Evolutionary conservation across 805 yeast genomes (phyloP), one percentile per base, ranked within the genome.

Genomic region (Lipomyces yamanashiensis): DNA sequence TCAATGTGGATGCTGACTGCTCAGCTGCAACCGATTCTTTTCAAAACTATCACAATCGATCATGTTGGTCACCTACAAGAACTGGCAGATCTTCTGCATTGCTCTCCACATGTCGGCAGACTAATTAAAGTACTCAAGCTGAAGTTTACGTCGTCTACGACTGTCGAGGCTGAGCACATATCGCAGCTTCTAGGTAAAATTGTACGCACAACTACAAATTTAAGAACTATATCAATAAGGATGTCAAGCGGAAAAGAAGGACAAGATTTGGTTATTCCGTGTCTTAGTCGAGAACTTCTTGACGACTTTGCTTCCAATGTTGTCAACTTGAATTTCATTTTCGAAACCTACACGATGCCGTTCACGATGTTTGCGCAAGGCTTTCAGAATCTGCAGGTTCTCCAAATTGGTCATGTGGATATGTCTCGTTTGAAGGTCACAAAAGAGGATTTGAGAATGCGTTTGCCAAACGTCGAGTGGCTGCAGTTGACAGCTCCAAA

Each of bases 301-400:
- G 50, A 45, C 9, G 48, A 43, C 17, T 13, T 21, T 17, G 33
- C 36, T 7, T 51, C 54, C 7, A 44, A 34, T n/a, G 61, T 61
- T 19, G 52, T 15, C 21, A 53, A 45, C 33, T 40, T 61, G 49
- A 62, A 62, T 36, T 62, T 58, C n/a, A 19, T 58, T 12, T 59
- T 49, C 21, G 62, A 43, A 28, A 21, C 19, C 15, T 58, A 62
- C 36, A 61, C 64, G n/a, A 54, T 36, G 59, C 62, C 66, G 19
- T 54, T 59, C 48, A 54, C 59, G 7, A 8, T 48, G 19, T 62
- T 62, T 53, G 66, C 66, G 15, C 63, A 56, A 48, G 61, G 66
- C 2, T 62, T 58, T 43, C 52, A 45, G 9, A 58, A 62, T 23
- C 49, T 58, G 15, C 19, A 36, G n/a, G 34, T 41, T 8, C 48